phyloP scores from a whole-genome alignment of 495 filamentous ascomycete species.

The Ramalina intermedia region DNA sequence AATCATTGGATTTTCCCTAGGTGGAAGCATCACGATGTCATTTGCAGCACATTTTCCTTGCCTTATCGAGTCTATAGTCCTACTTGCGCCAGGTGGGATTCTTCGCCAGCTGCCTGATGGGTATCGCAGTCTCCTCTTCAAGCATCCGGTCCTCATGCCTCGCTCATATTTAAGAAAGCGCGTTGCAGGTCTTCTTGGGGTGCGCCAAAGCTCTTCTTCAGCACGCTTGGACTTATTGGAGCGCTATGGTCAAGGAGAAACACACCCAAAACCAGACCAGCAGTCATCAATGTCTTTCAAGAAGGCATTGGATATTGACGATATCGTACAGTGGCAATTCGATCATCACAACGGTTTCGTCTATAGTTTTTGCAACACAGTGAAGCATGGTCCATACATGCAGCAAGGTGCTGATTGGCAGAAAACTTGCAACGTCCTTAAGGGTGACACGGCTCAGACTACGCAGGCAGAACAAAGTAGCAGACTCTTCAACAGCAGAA shows the following conservation, averaged over 20 bases:
- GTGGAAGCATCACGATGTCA: slow-evolving; percentile 62
- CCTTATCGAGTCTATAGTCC: slow-evolving; percentile 48
- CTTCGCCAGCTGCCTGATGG: slow-evolving; percentile 41
- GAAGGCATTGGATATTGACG: slow-evolving; percentile 15
- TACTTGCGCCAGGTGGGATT: slow-evolving; percentile 64
- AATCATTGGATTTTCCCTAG: slow-evolving; percentile 72
- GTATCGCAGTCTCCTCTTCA: slow-evolving; percentile 37
- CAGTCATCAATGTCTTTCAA: slow-evolving; percentile 15
- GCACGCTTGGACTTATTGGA: slow-evolving; percentile 19
- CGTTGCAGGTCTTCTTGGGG: slow-evolving; percentile 4
- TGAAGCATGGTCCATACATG: slow-evolving; percentile 41
- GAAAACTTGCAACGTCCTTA: slow-evolving; percentile 21
- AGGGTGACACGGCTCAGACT: slow-evolving; percentile 15
- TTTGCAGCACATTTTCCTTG: slow-evolving; percentile 60
- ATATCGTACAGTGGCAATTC: slow-evolving; percentile 41
- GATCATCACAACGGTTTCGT: slow-evolving; percentile 40
- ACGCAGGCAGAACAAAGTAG: slow-evolving; percentile 22
- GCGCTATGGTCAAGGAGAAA: slow-evolving; percentile 12
- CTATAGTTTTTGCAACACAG: slow-evolving; percentile 41
- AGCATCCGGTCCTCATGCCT: slow-evolving; percentile 43
- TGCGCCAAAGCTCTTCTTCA: slow-evolving; percentile 9
- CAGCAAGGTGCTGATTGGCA: slow-evolving; percentile 41
- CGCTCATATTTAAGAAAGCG: slow-evolving; percentile 39
- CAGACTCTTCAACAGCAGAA: slow-evolving; percentile 28
- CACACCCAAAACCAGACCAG: slow-evolving; percentile 26